A percentile compares a stretch with the other conserved stretches of the same genome.
phyloP scores from a whole-genome alignment of 768 basidiomycete genomes.

The Calocybe cyanea region DNA sequence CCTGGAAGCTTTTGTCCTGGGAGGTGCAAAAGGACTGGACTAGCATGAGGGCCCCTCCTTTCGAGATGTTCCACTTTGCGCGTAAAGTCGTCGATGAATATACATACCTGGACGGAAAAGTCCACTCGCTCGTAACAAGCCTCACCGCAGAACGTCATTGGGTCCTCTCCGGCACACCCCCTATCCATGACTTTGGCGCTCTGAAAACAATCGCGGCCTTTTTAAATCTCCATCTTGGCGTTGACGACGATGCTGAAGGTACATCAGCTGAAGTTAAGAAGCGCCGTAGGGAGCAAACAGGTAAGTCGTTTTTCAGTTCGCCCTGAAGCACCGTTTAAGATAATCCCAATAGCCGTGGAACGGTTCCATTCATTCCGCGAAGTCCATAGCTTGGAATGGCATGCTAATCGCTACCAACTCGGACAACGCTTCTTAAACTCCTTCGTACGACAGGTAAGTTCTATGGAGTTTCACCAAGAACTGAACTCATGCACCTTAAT shows the following conservation, averaged over 20 bases:
- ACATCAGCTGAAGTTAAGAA: constrained; percentile 74
- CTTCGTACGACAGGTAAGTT: constrained; percentile 75
- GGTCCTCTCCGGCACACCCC: constrained; percentile 97
- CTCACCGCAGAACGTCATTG: constrained; percentile 79
- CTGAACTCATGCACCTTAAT: background rate
- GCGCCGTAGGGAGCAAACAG: constrained; percentile 79
- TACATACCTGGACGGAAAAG: constrained; percentile 82
- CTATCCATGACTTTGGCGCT: constrained; percentile 85
- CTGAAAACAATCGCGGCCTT: constrained; percentile 90
- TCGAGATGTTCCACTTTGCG: constrained; percentile 91
- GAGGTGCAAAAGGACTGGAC: constrained; percentile 72
- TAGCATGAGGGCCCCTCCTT: constrained; percentile 74
- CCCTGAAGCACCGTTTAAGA: constrained; percentile 6
- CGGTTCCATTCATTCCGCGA: constrained; percentile 97
- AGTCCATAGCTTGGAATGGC: constrained; percentile 89
- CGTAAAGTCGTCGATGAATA: constrained; percentile 93
- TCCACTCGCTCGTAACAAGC: constrained; percentile 73
- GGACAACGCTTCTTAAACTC: constrained; percentile 81
- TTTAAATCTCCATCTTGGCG: constrained; percentile 85
- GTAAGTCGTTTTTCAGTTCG: constrained; percentile 31
- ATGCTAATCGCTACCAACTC: constrained; percentile 76
- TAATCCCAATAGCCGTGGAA: constrained; percentile 63
- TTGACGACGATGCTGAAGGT: constrained; percentile 85
- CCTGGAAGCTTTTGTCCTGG: constrained; percentile 69
- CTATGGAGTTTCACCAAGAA: constrained; percentile 5